phyloP scores from a whole-genome alignment of 805 yeast species.

The Barnettozyma wickerhamii region DNA sequence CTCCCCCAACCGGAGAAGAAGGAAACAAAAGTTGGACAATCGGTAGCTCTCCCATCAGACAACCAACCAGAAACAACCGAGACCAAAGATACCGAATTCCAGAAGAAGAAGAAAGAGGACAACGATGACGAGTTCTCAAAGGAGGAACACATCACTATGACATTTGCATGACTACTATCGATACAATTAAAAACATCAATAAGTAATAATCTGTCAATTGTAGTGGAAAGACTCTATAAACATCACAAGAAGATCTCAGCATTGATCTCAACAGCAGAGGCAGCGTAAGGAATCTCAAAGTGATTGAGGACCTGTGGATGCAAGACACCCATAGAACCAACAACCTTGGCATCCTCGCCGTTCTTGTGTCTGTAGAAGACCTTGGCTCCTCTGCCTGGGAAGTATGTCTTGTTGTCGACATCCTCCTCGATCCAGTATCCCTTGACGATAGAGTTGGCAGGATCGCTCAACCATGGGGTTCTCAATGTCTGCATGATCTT shows the following conservation, averaged over 20 bases:
- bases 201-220: neutral
- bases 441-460: constrained; percentile 46
- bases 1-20: no score
- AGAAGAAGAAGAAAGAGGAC: neutral
- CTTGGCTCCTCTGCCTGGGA: constrained; percentile 97
- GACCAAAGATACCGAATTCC: no score
- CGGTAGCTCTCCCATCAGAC: no score
- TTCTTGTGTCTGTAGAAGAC: constrained; percentile 66
- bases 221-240: neutral
- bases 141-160: constrained; percentile 20
- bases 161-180: constrained; percentile 15
- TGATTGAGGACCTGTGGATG: constrained; percentile 89
- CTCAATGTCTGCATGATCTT: constrained; percentile 95
- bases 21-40: neutral
- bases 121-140: constrained; percentile 17
- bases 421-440: constrained; percentile 87
- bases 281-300: constrained; percentile 92
- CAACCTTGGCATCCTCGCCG: constrained; percentile 49
- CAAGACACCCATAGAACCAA: constrained; percentile 89
- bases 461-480: constrained; percentile 68
- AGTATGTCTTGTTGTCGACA: constrained; percentile 62
- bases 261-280: constrained; percentile 85
- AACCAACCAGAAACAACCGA: no score
- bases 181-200: neutral
- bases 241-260: constrained; percentile 74